Base-by-base conservation (phyloP, 257 asterid genomes). In the Mentha longifolia region DNA sequence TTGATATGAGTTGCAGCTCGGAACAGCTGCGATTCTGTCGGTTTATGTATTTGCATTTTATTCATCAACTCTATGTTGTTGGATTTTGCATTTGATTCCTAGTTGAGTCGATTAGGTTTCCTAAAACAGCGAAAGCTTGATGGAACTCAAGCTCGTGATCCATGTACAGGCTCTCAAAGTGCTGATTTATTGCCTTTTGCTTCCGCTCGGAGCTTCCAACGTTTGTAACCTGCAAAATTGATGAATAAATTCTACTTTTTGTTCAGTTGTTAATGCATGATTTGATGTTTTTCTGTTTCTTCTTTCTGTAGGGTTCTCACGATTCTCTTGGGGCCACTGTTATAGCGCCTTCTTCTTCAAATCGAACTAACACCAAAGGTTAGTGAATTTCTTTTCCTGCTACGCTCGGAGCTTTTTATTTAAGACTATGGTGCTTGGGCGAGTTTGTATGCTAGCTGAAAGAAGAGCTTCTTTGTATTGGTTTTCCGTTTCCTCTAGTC, bases 361-460 rank as follows among this genome's bases (percentile, higher is more conserved):
- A 80, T 78, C 85, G 77, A 69, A 78, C 81, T 61, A 68, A 39
- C 28, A 14, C 59, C 58, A 11, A 22, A 85, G 90, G 90, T 85
- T 33, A 61, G 82, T 71, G 28, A 1, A 64, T 46, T 55, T 60
- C 17, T 61, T n/a, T n/a, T n/a, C n/a, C n/a, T n/a, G n/a, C n/a
- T n/a, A n/a, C n/a, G n/a, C n/a, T n/a, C n/a, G n/a, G n/a, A n/a
- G n/a, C n/a, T n/a, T 60, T 54, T 28, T 33, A 13, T 16, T 20
- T 31, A 67, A 42, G 22, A 8, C 6, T 58, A 2, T 7, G 25
- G 25, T 50, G 56, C 5, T 50, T 47, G 52, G 15, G 52, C 20
- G 19, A 54, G 59, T 17, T 52, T 19, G 5, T 19, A 19, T 19
- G 31, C 59, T 52, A 6, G n/a, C n/a, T n/a, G n/a, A n/a, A n/a